Evolutionary conservation across 768 basidiomycete genomes (phyloP).

Genomic region (Russula abietina): DNA sequence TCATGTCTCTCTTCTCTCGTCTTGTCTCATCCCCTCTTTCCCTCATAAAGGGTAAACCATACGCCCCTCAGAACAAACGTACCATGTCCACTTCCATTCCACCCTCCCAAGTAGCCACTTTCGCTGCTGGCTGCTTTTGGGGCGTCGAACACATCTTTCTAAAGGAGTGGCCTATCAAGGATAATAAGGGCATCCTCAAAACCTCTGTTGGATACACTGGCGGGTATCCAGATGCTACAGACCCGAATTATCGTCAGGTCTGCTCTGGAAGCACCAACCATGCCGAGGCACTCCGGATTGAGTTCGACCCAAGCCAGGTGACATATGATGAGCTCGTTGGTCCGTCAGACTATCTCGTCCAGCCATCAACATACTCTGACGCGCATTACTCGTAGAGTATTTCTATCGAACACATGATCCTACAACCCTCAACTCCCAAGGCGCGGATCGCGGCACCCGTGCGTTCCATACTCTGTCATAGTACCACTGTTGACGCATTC

Average conservation of each 20-base stretch:
- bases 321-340: constrained; percentile 83
- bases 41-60: neutral
- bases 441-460: constrained; percentile 75
- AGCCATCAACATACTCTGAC: neutral
- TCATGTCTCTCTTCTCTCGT: constrained; percentile 14
- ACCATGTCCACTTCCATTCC: constrained; percentile 20
- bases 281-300: constrained; percentile 82
- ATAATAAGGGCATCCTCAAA: constrained; percentile 69
- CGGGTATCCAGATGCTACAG: constrained; percentile 46
- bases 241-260: constrained; percentile 68
- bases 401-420: constrained; percentile 95
- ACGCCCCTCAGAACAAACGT: constrained; percentile 17
- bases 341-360: constrained; percentile 35
- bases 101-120: constrained; percentile 39
- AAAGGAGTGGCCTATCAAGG: constrained; percentile 64
- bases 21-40: constrained; percentile 2
- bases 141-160: constrained; percentile 82
- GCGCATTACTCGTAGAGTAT: constrained; percentile 51
- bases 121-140: constrained; percentile 76
- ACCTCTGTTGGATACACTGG: constrained; percentile 79
- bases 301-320: constrained; percentile 75
- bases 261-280: constrained; percentile 79
- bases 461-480: constrained; percentile 29
- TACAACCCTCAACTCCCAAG: constrained; percentile 76
- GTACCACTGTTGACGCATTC: neutral